Evolutionary conservation across 805 yeast genomes (phyloP), one percentile per base, ranked within the genome.

Genomic region (Pichia deserticola): DNA sequence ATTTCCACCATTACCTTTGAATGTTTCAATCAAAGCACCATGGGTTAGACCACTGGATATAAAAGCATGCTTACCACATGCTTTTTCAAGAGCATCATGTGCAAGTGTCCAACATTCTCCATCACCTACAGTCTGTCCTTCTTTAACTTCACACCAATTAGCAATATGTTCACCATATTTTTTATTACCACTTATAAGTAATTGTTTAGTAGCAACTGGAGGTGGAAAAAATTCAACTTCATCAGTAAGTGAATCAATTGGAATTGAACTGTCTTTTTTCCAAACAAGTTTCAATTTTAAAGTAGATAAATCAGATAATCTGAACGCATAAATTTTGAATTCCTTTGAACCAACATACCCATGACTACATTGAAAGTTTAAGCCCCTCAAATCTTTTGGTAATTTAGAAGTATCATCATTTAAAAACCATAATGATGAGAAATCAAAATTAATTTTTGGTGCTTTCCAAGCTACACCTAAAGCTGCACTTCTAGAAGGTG

Each of bases 21-120:
- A 43, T 0, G 64, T 58, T 30, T 52, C 49, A n/a, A 62, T 36
- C 10, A 63, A 50, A 3, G 65, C 71, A 38, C 84, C 84, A 55
- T 79, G 83, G 27, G 62, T 68, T 12, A 60, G 57, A 15, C 76
- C 76, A 13, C 69, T 64, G 13, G 79, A 73, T 3, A 77, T 74
- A 61, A 78, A 77, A 0, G 84, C 82, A 57, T 77, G 78, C 32
- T 71, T 75, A 0, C 83, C 83, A 58, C 83, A 78, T 0, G 79
- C 79, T 51, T 75, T 73, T 44, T 65, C 60, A 40, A 79, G 63
- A 0, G 83, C 81, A 44, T 76, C 77, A 47, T 69, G 74, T 0
- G 82, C 84, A 50, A 79, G 68, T 35, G 79, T 79, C 83, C 83
- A 79, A 55, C 84, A 78, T 55, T 79, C 83, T 7, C 84, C 84